Conservation (phyloP, 1,284 basidiomycete species). For the Agroathelia rolfsii region DNA sequence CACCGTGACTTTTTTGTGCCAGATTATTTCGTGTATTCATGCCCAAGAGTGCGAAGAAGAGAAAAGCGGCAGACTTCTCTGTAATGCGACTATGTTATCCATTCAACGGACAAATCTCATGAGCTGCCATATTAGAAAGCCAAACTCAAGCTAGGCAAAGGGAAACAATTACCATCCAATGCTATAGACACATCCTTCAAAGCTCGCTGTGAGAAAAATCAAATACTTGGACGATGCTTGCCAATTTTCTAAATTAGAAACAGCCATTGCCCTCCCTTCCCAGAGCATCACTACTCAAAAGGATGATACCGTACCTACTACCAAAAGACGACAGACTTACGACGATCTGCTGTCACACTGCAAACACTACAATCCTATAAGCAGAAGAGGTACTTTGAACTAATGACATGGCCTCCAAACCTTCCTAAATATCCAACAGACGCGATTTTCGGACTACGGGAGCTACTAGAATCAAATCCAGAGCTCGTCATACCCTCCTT, state of each 20-base stretch:
- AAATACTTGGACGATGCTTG: constrained; percentile 3
- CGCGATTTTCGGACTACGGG: constrained; percentile 72
- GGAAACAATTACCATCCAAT: constrained; percentile 77
- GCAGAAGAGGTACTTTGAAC: constrained; percentile 51
- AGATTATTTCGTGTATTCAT: constrained; percentile 26
- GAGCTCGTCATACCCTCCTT: constrained; percentile 48
- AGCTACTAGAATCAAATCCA: constrained; percentile 65
- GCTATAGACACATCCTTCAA: constrained; percentile 95
- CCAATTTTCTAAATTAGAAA: constrained; percentile 5
- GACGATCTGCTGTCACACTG: constrained; percentile 72
- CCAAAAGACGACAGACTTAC: constrained; percentile 69
- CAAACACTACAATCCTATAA: constrained; percentile 75
- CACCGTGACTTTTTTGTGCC: background rate
- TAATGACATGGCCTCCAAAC: background rate
- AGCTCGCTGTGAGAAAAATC: constrained; percentile 61
- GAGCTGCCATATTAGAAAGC: constrained; percentile 60
- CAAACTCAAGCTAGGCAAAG: constrained; percentile 93
- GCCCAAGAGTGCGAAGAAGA: constrained; percentile 83
- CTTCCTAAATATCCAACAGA: constrained; percentile 35
- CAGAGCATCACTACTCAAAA: constrained; percentile 64
- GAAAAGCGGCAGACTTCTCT: constrained; percentile 81
- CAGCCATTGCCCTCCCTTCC: constrained; percentile 84
- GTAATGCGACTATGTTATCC: constrained; percentile 29
- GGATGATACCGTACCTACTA: constrained; percentile 51
- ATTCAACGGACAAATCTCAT: constrained; percentile 7